A percentile compares a stretch with the other conserved stretches of the same genome.
Conservation (phyloP, 1,139 yeast genomes). For the Chernovozyma aurita region DNA sequence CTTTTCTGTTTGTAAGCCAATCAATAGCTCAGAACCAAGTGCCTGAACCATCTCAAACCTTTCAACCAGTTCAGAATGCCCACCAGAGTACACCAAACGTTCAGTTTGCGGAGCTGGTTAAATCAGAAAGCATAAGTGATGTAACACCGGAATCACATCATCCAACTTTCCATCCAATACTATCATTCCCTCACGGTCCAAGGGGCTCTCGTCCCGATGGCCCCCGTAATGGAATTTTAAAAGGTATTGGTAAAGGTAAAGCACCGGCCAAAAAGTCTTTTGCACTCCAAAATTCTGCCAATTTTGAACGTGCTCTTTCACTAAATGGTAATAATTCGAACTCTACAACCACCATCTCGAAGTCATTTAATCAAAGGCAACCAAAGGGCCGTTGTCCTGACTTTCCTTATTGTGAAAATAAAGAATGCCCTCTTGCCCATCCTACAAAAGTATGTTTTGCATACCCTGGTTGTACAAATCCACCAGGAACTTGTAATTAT, state of each 20-base stretch:
- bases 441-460: conserved; percentile 73
- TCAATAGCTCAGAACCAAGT: conserved; percentile 7
- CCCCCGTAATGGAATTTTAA: conserved; percentile 8
- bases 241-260: conserved; percentile 11
- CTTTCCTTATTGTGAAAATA: conserved; percentile 72
- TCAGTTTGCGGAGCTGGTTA: background rate
- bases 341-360: conserved; percentile 11
- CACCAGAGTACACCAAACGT: background rate
- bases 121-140: background rate
- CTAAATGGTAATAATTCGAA: conserved; percentile 8
- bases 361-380: conserved; percentile 30
- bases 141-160: background rate
- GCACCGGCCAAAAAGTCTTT: conserved; percentile 18
- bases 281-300: conserved; percentile 34
- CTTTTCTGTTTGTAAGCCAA: conserved; percentile 5
- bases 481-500: conserved; percentile 77
- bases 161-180: conserved; percentile 7
- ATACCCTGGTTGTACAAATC: conserved; percentile 76
- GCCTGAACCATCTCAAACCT: conserved; percentile 3
- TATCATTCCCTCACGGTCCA: conserved; percentile 17
- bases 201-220: conserved; percentile 9
- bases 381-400: conserved; percentile 67
- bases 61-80: background rate
- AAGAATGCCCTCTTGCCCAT: conserved; percentile 69
- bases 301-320: conserved; percentile 31